A percentile compares a stretch with the other conserved stretches of the same genome.
Conservation (phyloP, 257 asterid species). For the Cinchona pubescens region DNA sequence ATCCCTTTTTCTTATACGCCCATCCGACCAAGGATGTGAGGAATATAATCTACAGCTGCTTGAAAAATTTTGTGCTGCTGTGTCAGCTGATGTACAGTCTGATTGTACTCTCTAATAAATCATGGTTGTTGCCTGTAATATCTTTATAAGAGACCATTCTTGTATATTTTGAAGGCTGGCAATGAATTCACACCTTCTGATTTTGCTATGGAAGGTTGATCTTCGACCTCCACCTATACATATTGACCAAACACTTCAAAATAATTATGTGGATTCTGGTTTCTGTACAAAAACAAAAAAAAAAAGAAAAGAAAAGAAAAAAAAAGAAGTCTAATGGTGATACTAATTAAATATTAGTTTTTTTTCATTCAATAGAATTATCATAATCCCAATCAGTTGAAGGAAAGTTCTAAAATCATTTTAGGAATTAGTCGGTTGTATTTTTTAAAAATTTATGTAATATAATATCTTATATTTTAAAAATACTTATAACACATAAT, state of each 20-base stretch:
- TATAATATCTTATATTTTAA: too few species aligned
- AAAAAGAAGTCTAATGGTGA: too few species aligned
- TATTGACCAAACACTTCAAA: not conserved
- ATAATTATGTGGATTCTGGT: too few species aligned
- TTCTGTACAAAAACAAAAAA: too few species aligned
- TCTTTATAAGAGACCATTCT: constrained; percentile 48
- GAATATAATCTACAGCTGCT: not conserved
- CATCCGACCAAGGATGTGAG: not conserved
- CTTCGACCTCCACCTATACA: constrained; percentile 54
- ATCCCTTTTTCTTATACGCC: not conserved
- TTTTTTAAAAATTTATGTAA: too few species aligned
- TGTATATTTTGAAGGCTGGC: constrained; percentile 49
- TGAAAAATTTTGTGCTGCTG: not conserved
- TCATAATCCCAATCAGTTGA: too few species aligned
- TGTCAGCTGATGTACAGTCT: constrained; percentile 30
- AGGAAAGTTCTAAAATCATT: too few species aligned
- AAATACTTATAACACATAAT: too few species aligned
- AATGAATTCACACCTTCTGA: constrained; percentile 46
- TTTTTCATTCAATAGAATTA: too few species aligned
- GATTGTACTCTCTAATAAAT: constrained; percentile 48
- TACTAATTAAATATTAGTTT: too few species aligned
- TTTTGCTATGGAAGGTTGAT: constrained; percentile 41
- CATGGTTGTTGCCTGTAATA: constrained; percentile 37
- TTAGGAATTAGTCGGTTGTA: too few species aligned
- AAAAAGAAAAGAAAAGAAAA: too few species aligned